phyloP scores from a whole-genome alignment of 345 rosid species.

The Salix koriyanagi region DNA sequence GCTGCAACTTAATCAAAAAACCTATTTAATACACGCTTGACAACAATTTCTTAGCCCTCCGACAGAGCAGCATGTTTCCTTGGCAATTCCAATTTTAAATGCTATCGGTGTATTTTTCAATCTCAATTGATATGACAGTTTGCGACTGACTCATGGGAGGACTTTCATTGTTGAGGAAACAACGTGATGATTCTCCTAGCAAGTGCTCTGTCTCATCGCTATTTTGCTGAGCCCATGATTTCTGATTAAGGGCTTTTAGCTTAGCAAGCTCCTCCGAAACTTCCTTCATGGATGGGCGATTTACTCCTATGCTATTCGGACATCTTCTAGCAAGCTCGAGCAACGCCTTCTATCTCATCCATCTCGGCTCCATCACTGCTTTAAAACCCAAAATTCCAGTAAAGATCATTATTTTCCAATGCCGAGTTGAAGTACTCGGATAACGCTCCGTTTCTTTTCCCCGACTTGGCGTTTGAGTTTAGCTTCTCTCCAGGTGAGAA shows the following conservation, averaged over 20 bases:
- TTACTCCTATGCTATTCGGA: neutral
- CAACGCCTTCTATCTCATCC: neutral
- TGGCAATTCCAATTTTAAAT: too few species aligned
- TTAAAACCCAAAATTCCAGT: neutral
- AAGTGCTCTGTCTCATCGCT: neutral
- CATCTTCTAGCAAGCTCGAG: neutral
- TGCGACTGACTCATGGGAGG: too few species aligned
- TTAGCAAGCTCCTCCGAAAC: neutral
- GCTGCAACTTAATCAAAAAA: too few species aligned
- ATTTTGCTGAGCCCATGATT: neutral
- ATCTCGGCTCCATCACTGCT: neutral
- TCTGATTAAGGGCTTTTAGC: neutral
- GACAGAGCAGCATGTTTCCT: too few species aligned
- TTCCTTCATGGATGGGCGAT: neutral
- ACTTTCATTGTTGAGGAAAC: too few species aligned
- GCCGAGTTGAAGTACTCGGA: slow-evolving; percentile 12
- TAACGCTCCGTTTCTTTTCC: neutral
- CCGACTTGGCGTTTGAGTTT: neutral
- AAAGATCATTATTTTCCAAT: neutral
- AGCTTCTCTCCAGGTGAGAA: slow-evolving; percentile 19
- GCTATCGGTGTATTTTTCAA: too few species aligned
- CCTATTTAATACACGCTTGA: too few species aligned
- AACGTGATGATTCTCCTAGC: neutral
- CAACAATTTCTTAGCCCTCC: too few species aligned
- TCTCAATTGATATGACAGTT: too few species aligned